Percentiles rank a stretch among this genome's conserved stretches.
Conservation (phyloP, 1,139 yeast genomes). For the Taiozyma onychis region DNA sequence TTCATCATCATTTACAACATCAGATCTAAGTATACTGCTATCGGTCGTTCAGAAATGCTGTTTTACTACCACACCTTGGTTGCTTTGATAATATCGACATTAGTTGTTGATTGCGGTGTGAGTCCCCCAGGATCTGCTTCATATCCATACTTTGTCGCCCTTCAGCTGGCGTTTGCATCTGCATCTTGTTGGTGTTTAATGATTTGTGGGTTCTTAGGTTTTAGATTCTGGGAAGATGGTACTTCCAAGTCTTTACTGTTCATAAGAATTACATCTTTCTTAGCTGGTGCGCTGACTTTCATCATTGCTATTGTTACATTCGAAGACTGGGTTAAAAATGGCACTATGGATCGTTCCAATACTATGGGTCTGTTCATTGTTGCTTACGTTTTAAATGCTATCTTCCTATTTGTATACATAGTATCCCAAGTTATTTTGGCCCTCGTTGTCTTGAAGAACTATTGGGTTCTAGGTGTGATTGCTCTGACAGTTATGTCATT, state of each 20-base stretch:
- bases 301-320: constrained; percentile 67
- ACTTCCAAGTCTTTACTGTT: constrained; percentile 57
- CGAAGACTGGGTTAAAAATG: constrained; percentile 51
- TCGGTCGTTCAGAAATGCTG: constrained; percentile 84
- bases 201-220: constrained; percentile 73
- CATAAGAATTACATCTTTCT: constrained; percentile 42
- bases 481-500: constrained; percentile 67
- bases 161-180: constrained; percentile 70
- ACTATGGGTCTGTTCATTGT: constrained; percentile 66
- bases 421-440: constrained; percentile 70
- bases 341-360: constrained; percentile 33
- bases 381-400: constrained; percentile 63
- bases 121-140: constrained; percentile 75
- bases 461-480: constrained; percentile 88
- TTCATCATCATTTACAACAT: constrained; percentile 74
- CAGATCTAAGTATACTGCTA: constrained; percentile 84
- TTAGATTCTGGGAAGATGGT: constrained; percentile 94
- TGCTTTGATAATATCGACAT: constrained; percentile 53
- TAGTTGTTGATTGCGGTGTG: constrained; percentile 89
- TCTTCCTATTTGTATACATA: constrained; percentile 56
- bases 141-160: constrained; percentile 77
- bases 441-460: constrained; percentile 58
- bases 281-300: constrained; percentile 60
- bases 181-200: constrained; percentile 65
- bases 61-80: constrained; percentile 61